These are phyloP conservation scores for Cornus controversa DNA, from an alignment of 148 eudicot genomes.

Conservation along the genomic window DNA sequence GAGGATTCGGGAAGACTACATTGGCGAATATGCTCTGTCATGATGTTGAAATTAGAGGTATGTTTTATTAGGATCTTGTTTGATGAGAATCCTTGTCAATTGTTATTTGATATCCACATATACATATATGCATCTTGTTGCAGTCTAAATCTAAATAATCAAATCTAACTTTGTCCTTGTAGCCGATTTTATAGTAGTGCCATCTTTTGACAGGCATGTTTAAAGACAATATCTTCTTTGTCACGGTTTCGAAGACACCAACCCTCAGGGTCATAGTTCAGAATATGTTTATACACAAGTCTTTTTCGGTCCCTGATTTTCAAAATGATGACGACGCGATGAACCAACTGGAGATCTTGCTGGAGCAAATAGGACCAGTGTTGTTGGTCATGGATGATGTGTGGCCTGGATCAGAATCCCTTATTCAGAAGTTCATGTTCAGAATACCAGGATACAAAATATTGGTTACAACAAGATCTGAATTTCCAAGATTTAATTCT, in stretches of 20 bases:
- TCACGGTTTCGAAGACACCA: slow-evolving; percentile 13
- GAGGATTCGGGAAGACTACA: background rate
- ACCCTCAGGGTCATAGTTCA: slow-evolving; percentile 10
- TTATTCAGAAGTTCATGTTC: slow-evolving; percentile 3
- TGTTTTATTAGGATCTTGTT: no score
- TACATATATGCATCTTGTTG: no score
- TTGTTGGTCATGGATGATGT: slow-evolving; percentile 25
- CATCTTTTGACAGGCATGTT: slow-evolving; percentile 6
- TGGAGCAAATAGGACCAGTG: background rate
- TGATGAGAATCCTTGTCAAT: no score
- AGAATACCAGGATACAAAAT: slow-evolving; percentile 6
- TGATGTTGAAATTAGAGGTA: no score
- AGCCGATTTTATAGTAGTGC: no score
- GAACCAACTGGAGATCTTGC: slow-evolving; percentile 10
- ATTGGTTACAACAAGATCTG: slow-evolving; percentile 18
- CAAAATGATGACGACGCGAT: slow-evolving; percentile 13
- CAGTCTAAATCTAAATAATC: no score
- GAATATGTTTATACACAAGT: slow-evolving; percentile 5
- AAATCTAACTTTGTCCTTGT: no score
- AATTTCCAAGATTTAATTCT: background rate
- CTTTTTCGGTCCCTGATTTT: background rate
- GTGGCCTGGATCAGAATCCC: slow-evolving; percentile 7
- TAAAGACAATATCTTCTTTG: slow-evolving; percentile 23
- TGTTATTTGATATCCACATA: no score
- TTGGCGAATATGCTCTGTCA: background rate